A percentile compares a stretch with the other conserved stretches of the same genome.
These are phyloP conservation scores for Solanum chacoense DNA, from an alignment of 305 asterid species.

Conservation along the genomic window DNA sequence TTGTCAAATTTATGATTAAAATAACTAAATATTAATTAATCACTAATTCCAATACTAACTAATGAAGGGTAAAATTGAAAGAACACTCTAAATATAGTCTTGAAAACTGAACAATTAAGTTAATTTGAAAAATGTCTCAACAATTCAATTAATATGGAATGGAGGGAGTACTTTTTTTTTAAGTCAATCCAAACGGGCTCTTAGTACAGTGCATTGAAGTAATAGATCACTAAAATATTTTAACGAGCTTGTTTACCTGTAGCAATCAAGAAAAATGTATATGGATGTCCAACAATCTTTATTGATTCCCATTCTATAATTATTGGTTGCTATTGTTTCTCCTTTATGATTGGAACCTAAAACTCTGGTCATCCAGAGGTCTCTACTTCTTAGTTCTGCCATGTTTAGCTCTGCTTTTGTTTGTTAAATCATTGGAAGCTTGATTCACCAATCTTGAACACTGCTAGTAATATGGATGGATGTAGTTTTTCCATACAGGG, in stretches of 20 bases:
- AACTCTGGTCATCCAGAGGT: background rate
- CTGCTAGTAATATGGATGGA: slow-evolving; percentile 2
- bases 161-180: no score
- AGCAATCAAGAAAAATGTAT: background rate
- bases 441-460: background rate
- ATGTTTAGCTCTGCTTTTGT: background rate
- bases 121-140: no score
- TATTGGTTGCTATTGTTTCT: background rate
- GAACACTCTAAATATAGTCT: no score
- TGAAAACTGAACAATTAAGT: no score
- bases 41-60: no score
- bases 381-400: background rate
- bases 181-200: no score
- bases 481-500: slow-evolving; percentile 38
- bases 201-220: background rate
- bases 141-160: no score
- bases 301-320: background rate
- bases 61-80: no score
- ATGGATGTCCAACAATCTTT: background rate
- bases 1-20: no score
- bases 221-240: background rate
- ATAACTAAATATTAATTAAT: no score
- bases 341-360: background rate
- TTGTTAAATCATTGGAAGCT: background rate
- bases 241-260: background rate